These are phyloP conservation scores for Pleurotus tuoliensis DNA, from an alignment of 768 basidiomycete species.

Conservation along the genomic window DNA sequence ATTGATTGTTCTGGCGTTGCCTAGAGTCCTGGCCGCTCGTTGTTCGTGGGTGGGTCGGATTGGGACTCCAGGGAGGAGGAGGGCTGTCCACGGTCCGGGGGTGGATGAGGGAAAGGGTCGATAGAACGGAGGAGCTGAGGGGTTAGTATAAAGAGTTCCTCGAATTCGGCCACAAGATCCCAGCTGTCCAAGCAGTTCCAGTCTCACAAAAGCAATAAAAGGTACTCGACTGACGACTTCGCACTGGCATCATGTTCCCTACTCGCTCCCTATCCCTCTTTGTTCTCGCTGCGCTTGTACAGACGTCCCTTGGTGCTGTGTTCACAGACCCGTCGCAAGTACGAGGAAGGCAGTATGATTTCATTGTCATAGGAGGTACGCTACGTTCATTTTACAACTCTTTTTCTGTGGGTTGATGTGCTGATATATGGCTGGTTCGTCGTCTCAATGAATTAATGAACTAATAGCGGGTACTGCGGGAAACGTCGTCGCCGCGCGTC, in stretches of 20 bases:
- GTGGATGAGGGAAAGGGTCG: no score
- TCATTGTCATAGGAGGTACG: neutral
- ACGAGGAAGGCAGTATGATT: neutral
- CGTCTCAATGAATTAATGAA: neutral
- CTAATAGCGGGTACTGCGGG: conserved; percentile 5
- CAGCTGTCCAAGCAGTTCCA: neutral
- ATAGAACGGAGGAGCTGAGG: no score
- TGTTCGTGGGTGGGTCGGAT: no score
- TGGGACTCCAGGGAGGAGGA: no score
- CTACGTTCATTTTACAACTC: neutral
- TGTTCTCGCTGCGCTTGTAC: neutral
- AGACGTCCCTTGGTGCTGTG: neutral
- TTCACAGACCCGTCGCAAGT: neutral
- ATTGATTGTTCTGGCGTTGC: no score
- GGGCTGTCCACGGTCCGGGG: no score
- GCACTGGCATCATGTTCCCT: neutral
- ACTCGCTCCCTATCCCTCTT: neutral
- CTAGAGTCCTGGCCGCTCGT: no score
- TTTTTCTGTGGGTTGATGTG: no score
- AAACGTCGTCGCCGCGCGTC: neutral
- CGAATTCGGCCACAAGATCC: neutral
- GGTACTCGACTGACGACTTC: neutral
- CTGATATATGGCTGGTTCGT: no score
- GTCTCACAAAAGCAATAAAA: neutral
- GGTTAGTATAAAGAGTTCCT: neutral